Base-by-base conservation (phyloP, 176 grass and related monocot species). In the Dactylis glomerata region DNA sequence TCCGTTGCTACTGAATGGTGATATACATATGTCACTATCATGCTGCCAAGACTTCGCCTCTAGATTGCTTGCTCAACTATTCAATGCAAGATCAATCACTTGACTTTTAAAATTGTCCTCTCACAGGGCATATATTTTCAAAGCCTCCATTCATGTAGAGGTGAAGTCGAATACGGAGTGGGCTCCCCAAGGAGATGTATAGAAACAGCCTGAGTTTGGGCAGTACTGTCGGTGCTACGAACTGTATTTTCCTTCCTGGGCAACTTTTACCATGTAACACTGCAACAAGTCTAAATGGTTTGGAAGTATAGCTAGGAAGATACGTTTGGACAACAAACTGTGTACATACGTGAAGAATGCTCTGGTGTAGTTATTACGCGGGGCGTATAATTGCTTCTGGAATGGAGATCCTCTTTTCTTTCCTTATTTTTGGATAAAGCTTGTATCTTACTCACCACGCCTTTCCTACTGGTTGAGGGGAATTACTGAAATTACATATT, bases 81-180 rank as follows among this genome's bases (percentile, higher is more conserved):
- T 31, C 47, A 74, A 36, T 12, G 1, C 49, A 58, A 31, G 19
- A 6, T 22, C 37, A 63, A 63, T 33, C 57, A 83, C 33, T 44
- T 70, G 61, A 76, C 41, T 32, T 26, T 76, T 76, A 76, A 1
- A 4, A 20, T 63, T 76, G 30, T 34, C 24, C 26, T 68, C 75
- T 68, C 52, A 46, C 82, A 92, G 90, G 92, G 77, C 85, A 90
- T 81, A 87, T 92, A 50, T 86, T 95, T 88, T 77, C 90, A 73
- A 90, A 92, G 76, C 73, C 86, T 32, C 75, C 90, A 20, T 85
- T 94, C 80, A 72, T 86, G 59, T 67, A 89, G 73, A 83, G 77
- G 78, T 90, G 80, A 90, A 84, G 45, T 42, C 40, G 58, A 82
- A 46, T 24, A 46, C 22, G 49, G 38, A 76, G 42, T 80, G 59